These are phyloP conservation scores for Thymus quinquecostatus DNA, from an alignment of 257 asterid species.

Conservation along the genomic window DNA sequence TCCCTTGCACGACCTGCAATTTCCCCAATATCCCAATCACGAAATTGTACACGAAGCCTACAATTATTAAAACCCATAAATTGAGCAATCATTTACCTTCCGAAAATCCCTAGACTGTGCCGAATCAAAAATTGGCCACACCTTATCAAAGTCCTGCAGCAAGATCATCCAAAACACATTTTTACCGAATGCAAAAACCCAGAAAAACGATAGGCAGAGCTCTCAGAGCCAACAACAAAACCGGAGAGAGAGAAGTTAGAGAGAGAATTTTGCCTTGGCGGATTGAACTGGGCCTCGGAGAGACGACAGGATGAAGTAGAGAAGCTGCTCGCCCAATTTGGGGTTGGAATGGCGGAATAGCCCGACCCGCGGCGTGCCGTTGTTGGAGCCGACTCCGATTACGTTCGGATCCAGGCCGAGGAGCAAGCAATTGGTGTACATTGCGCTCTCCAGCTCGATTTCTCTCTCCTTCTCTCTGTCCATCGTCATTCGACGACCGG, in stretches of 20 bases:
- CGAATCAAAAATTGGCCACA: constrained; percentile 99
- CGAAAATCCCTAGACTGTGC: constrained; percentile 99
- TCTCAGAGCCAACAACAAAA: background rate
- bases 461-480: constrained; percentile 99
- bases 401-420: constrained; percentile 94
- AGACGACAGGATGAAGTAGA: constrained; percentile 87
- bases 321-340: constrained; percentile 96
- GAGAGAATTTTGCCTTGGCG: constrained; percentile 56
- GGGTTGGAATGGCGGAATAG: constrained; percentile 98
- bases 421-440: constrained; percentile 99
- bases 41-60: constrained; percentile 13
- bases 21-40: constrained; percentile 19
- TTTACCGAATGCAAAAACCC: background rate
- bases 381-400: constrained; percentile 87
- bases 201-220: background rate
- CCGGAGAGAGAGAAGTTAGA: background rate
- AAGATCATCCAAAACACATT: constrained; percentile 28
- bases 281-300: constrained; percentile 98
- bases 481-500: constrained; percentile 80
- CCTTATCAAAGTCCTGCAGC: constrained; percentile 93
- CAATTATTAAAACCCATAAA: constrained; percentile 9
- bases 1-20: constrained; percentile 91
- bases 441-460: constrained; percentile 98
- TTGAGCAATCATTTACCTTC: constrained; percentile 57
- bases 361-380: constrained; percentile 85